Evolutionary conservation across 345 rosid species (phyloP).

Genomic region (Populus alba): DNA sequence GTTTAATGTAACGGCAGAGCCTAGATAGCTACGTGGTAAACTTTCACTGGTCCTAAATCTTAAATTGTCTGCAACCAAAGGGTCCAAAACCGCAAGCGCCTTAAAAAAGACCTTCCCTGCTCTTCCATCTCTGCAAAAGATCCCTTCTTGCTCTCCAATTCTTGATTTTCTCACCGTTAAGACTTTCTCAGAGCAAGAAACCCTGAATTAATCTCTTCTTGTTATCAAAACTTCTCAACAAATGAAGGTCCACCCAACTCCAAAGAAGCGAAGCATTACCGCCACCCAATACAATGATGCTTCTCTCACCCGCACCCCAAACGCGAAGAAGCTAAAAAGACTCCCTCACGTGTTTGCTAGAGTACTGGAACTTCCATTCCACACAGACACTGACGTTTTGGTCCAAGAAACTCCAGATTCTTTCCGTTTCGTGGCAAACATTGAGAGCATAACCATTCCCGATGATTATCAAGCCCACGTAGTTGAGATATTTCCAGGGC

Average conservation of each 20-base stretch:
- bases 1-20: too few species aligned
- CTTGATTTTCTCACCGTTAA: too few species aligned
- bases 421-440: conserved; percentile 11
- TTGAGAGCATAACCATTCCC: background rate
- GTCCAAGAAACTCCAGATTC: conserved; percentile 18
- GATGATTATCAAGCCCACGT: background rate
- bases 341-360: conserved; percentile 23
- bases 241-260: conserved; percentile 12
- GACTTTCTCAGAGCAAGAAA: too few species aligned
- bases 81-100: too few species aligned
- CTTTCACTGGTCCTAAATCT: too few species aligned
- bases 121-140: too few species aligned
- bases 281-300: background rate
- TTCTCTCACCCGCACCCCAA: background rate
- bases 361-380: conserved; percentile 28
- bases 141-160: too few species aligned
- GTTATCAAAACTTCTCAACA: background rate
- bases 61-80: too few species aligned
- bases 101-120: too few species aligned
- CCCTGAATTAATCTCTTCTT: background rate
- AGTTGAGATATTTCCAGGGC: conserved; percentile 18
- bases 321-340: conserved; percentile 15
- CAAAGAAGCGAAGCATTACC: background rate
- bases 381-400: conserved; percentile 15
- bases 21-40: too few species aligned